Evolutionary conservation across 2,329 filamentous ascomycete genomes (phyloP).

Genomic region (Cladosporium sp.): DNA sequence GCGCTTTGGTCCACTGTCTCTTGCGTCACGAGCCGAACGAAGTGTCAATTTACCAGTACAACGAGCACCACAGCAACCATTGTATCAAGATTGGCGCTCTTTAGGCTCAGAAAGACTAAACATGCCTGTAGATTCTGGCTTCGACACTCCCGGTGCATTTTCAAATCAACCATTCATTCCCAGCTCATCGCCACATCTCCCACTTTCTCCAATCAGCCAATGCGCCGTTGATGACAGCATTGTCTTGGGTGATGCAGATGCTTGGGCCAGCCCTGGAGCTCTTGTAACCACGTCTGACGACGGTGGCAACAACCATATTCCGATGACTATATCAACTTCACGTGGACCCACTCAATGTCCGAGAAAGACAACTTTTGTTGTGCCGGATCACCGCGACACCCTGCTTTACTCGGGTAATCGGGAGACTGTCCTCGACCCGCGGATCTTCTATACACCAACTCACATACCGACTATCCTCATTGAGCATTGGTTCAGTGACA

Average conservation of each 20-base stretch:
- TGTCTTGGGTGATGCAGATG: not conserved
- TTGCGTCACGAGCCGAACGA: not conserved
- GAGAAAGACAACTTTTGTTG: not conserved
- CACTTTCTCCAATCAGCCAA: not conserved
- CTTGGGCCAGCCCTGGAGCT: not conserved
- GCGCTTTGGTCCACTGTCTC: slow-evolving; percentile 4
- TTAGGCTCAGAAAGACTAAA: not conserved
- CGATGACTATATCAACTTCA: not conserved
- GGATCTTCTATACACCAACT: not conserved
- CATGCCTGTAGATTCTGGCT: not conserved
- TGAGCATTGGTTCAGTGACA: slow-evolving; percentile 24
- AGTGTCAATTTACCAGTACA: not conserved
- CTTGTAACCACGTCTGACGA: not conserved
- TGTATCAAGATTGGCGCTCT: not conserved
- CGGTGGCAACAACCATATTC: not conserved
- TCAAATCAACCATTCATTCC: not conserved
- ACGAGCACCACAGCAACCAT: not conserved
- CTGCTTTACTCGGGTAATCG: not conserved
- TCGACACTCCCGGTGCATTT: not conserved
- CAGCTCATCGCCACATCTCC: not conserved
- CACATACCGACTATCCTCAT: slow-evolving; percentile 19
- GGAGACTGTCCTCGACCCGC: not conserved
- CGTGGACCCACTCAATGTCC: not conserved
- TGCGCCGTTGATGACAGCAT: not conserved
- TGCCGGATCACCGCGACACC: no score